Evolutionary conservation across 2,329 filamentous ascomycete species (phyloP).

Genomic region (Phialophora macrospora): DNA sequence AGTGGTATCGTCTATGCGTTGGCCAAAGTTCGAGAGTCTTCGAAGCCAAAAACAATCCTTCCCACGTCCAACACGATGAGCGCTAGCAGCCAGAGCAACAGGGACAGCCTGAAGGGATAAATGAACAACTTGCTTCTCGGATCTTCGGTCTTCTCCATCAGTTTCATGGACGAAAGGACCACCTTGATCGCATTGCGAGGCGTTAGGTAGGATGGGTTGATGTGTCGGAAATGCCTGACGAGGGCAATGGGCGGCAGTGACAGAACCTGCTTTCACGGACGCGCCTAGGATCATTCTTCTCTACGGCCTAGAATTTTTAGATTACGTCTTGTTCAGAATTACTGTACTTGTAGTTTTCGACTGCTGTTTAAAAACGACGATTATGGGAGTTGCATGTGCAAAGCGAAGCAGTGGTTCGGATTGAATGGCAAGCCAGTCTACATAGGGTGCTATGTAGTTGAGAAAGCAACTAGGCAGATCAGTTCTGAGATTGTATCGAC

Average conservation of each 20-base stretch:
- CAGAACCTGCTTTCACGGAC: conserved; percentile 4
- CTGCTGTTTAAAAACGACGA: background rate
- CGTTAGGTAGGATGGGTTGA: conserved; percentile 3
- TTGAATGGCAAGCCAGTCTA: background rate
- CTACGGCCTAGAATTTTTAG: conserved; percentile 10
- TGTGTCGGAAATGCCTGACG: background rate
- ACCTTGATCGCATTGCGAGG: conserved; percentile 22
- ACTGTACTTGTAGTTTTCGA: background rate
- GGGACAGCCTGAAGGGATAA: conserved; percentile 78
- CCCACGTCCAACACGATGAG: conserved; percentile 76
- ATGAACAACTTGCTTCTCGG: background rate
- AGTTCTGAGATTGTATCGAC: background rate
- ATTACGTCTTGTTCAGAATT: background rate
- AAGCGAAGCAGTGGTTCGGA: background rate
- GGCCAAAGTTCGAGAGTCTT: conserved; percentile 80
- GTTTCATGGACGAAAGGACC: conserved; percentile 6
- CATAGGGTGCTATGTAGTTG: no score
- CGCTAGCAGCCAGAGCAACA: conserved; percentile 87
- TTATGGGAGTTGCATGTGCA: background rate
- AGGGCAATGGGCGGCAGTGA: background rate
- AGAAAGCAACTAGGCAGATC: no score
- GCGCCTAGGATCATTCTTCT: background rate
- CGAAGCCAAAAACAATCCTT: conserved; percentile 68
- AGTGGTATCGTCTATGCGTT: conserved; percentile 89
- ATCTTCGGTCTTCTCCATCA: background rate